Evolutionary conservation across 1,284 basidiomycete genomes (phyloP).

Genomic region (Naganishia cerealis): DNA sequence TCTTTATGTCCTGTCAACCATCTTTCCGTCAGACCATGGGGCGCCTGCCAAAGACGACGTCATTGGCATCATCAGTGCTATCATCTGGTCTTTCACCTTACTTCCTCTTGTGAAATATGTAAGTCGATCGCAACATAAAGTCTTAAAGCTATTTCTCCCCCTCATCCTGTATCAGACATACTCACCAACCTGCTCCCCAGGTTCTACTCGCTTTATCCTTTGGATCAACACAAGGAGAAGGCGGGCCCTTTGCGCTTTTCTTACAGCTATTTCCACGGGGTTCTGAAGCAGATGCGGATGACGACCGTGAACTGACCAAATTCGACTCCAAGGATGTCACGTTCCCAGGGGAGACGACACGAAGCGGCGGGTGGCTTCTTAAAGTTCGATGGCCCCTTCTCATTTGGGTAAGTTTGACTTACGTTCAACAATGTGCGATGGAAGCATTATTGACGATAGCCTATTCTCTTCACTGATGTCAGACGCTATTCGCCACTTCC

Average conservation of each 20-base stretch:
- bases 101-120: slow-evolving; percentile 69
- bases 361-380: slow-evolving; percentile 34
- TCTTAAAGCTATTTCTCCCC: background rate
- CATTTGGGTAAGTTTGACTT: slow-evolving; percentile 57
- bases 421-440: background rate
- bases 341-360: background rate
- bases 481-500: slow-evolving; percentile 56
- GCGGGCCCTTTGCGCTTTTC: slow-evolving; percentile 66
- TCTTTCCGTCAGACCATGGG: slow-evolving; percentile 59
- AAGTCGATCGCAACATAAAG: slow-evolving; percentile 36
- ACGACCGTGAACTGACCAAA: slow-evolving; percentile 61
- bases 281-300: slow-evolving; percentile 55
- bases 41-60: slow-evolving; percentile 63
- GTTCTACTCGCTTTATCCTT: slow-evolving; percentile 62
- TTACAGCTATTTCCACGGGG: slow-evolving; percentile 62
- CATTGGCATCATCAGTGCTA: slow-evolving; percentile 63
- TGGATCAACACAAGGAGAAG: slow-evolving; percentile 65
- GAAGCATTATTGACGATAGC: background rate
- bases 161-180: slow-evolving; percentile 2
- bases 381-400: slow-evolving; percentile 58
- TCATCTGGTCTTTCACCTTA: slow-evolving; percentile 65
- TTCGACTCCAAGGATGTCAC: slow-evolving; percentile 32
- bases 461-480: slow-evolving; percentile 22
- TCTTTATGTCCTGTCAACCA: slow-evolving; percentile 65
- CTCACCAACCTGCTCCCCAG: slow-evolving; percentile 45